Evolutionary conservation across 2,329 filamentous ascomycete genomes (phyloP).

Genomic region (Neofusicoccum parvum): DNA sequence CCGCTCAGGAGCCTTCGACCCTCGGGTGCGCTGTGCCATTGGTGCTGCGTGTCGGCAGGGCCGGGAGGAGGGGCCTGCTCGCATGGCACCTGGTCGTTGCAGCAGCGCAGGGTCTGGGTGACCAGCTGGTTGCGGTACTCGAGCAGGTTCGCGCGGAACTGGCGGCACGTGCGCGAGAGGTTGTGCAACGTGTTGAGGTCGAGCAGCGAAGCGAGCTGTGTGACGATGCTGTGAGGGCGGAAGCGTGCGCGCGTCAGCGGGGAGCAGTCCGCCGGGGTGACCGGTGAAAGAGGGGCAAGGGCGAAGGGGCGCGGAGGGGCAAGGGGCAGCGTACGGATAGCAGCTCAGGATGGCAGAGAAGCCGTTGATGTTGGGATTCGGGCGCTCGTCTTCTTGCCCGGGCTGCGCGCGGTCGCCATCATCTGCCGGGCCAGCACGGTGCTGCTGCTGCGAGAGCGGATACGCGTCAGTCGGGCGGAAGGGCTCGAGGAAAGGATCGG

Average conservation of each 20-base stretch:
- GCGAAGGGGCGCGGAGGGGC: constrained; percentile 28
- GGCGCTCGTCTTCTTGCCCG: constrained; percentile 32
- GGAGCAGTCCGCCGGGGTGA: constrained; percentile 22
- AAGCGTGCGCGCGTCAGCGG: neutral
- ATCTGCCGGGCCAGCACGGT: constrained; percentile 29
- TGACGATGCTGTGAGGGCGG: constrained; percentile 65
- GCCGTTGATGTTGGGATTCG: constrained; percentile 59
- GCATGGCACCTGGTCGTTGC: constrained; percentile 60
- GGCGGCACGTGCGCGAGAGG: constrained; percentile 78
- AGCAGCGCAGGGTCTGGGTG: constrained; percentile 75
- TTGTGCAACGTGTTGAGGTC: constrained; percentile 87
- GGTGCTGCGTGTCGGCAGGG: neutral
- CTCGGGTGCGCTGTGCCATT: constrained; percentile 2
- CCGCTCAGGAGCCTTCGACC: constrained; percentile 55
- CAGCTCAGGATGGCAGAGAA: constrained; percentile 66
- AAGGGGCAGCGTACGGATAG: constrained; percentile 63
- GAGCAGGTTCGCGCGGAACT: constrained; percentile 74
- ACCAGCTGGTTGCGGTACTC: constrained; percentile 77
- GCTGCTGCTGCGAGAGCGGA: constrained; percentile 31
- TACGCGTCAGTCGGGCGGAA: constrained; percentile 20
- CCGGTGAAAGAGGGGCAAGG: neutral
- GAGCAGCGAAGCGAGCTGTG: constrained; percentile 72
- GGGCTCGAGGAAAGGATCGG: constrained; percentile 28
- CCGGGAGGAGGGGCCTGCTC: neutral
- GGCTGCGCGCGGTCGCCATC: constrained; percentile 14